Evolutionary conservation across 164 flowering plant species (phyloP).

Genomic region (Tetracentron sinense): DNA sequence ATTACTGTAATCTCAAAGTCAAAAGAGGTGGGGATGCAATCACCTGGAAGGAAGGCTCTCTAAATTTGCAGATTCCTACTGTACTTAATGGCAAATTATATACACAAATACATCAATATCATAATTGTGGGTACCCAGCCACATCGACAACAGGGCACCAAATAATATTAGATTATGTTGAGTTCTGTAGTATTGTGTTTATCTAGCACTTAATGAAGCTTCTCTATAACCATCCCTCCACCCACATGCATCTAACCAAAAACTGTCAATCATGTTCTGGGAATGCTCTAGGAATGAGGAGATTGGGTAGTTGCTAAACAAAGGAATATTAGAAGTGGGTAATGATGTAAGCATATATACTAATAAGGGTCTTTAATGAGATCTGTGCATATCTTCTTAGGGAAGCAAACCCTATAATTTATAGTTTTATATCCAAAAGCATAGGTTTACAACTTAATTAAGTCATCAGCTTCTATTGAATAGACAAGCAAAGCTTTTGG

Average conservation of each 20-base stretch:
- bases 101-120: not conserved
- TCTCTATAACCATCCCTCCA: slow-evolving; percentile 35
- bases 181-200: slow-evolving; percentile 34
- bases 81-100: slow-evolving; percentile 27
- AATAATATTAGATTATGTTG: slow-evolving; percentile 15
- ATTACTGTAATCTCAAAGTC: slow-evolving; percentile 39
- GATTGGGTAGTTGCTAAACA: slow-evolving; percentile 34
- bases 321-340: slow-evolving; percentile 63
- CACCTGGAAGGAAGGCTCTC: slow-evolving; percentile 38
- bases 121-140: slow-evolving; percentile 36
- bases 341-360: slow-evolving; percentile 61
- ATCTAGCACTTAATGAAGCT: slow-evolving; percentile 43
- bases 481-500: slow-evolving; percentile 30
- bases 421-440: slow-evolving; percentile 25
- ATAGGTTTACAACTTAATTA: slow-evolving; percentile 40
- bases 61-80: slow-evolving; percentile 35
- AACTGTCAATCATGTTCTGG: slow-evolving; percentile 28
- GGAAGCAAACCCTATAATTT: slow-evolving; percentile 37
- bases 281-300: slow-evolving; percentile 17
- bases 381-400: slow-evolving; percentile 71
- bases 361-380: slow-evolving; percentile 42
- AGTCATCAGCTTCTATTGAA: slow-evolving; percentile 36
- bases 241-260: slow-evolving; percentile 17
- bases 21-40: slow-evolving; percentile 50
- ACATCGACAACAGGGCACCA: slow-evolving; percentile 33